Conservation (phyloP, 2,329 filamentous ascomycete species). For the Botrytis aclada region DNA sequence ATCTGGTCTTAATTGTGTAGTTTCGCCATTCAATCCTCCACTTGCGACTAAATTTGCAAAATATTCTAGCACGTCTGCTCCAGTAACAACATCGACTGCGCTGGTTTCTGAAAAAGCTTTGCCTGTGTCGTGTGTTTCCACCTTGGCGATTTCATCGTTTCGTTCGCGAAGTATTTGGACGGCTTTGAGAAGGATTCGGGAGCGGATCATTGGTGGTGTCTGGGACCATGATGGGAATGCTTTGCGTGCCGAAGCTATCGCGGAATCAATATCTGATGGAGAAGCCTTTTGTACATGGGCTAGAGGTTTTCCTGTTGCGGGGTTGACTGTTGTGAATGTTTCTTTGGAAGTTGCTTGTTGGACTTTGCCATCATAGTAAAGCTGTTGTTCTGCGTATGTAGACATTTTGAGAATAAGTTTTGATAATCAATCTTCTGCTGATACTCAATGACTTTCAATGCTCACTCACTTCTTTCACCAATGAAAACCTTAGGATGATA, state of each 20-base stretch:
- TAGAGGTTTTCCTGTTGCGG: slow-evolving; percentile 65
- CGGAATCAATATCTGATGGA: slow-evolving; percentile 63
- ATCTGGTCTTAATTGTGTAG: slow-evolving; percentile 67
- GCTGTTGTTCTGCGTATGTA: slow-evolving; percentile 54
- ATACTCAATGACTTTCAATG: slow-evolving; percentile 2
- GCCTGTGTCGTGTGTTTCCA: slow-evolving; percentile 83
- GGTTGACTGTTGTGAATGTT: slow-evolving; percentile 71
- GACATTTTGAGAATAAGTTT: slow-evolving; percentile 23
- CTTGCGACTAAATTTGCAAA: slow-evolving; percentile 76
- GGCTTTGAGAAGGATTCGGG: slow-evolving; percentile 74
- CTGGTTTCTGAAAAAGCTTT: slow-evolving; percentile 84
- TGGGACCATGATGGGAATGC: slow-evolving; percentile 76
- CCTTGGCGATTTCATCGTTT: slow-evolving; percentile 74
- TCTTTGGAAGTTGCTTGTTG: slow-evolving; percentile 58
- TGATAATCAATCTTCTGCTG: slow-evolving; percentile 20
- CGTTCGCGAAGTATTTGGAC: slow-evolving; percentile 68
- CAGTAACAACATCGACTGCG: slow-evolving; percentile 77
- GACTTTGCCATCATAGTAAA: slow-evolving; percentile 71
- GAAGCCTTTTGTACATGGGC: slow-evolving; percentile 72
- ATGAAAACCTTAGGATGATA: slow-evolving; percentile 4
- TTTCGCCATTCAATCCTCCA: slow-evolving; percentile 77
- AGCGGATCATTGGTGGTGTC: slow-evolving; percentile 70
- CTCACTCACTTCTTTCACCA: slow-evolving; percentile 12
- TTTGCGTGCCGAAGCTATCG: slow-evolving; percentile 64
- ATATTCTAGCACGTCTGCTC: slow-evolving; percentile 82